Base-by-base conservation (phyloP, 192 early-diverging fungal genomes). In the Coemansia sp. region DNA sequence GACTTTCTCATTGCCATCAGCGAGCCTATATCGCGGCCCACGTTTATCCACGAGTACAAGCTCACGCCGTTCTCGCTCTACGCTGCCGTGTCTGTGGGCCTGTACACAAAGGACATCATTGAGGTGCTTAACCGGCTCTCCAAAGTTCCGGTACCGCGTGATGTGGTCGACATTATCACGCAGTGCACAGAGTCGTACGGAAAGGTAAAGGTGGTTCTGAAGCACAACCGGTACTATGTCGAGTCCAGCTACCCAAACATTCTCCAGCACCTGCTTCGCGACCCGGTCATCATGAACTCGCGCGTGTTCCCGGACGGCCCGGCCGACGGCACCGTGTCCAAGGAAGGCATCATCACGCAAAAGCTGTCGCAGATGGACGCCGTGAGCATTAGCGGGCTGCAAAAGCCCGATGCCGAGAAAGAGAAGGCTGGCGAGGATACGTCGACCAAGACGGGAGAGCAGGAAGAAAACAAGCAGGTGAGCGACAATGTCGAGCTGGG, bases 11-110 rank as follows among this genome's bases (percentile, higher is more conserved):
- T 93, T 35, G 85, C 94, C 13, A 91, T 99, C 44, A 88, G 91
- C 39, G 96, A 99, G 57, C 96, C 96, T 35, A 79, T 98, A 4
- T 88, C 85, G 55, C 78, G 89, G 59, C 85, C 78, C 11, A 64
- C 69, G 32, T 46, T 60, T 39, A 54, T 54, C 28, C 72, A 66
- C 49, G 96, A 99, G 69, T 99, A 98, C 75, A 83, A 86, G 55
- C 62, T 99, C 33, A 96, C 96, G 1, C 81, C 90, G 16, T 96
- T 94, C 54, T 94, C 90, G 19, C 78, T 99, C 4, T 94, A 98
- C 58, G 96, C 96, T 12, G 94, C 92, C n/a, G 93, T 99, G 5
- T 94, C 92, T 25, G 92, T 98, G 1, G 96, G 96, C 1, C 76
- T 99, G 31, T 82, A 90, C 35, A 89, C 89, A 7, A 87, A 85